Percentiles rank a stretch among this genome's conserved stretches.
Evolutionary conservation across 257 asterid species (phyloP).

Genomic region (Lithospermum erythrorhizon): DNA sequence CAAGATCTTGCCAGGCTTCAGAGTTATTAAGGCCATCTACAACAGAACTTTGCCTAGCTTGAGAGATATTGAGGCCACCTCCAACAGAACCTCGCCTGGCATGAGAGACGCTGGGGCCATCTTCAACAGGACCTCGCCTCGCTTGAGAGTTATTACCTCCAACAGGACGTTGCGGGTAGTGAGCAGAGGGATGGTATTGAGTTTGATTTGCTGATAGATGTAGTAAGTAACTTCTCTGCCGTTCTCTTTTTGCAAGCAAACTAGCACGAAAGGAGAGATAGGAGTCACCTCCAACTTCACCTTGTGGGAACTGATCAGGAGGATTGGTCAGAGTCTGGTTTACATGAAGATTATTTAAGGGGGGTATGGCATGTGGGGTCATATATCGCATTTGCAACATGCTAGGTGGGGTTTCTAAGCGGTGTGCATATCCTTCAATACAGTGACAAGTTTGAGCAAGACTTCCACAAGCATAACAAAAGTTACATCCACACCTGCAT

Average conservation of each 20-base stretch:
- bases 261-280: not conserved
- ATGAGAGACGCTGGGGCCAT: no score
- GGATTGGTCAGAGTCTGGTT: not conserved
- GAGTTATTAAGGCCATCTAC: no score
- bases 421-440: not conserved
- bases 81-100: not conserved
- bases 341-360: not conserved
- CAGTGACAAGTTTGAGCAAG: not conserved
- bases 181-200: not conserved
- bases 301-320: not conserved
- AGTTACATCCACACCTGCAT: constrained; percentile 18
- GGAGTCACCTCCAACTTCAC: not conserved
- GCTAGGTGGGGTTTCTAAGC: not conserved
- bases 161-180: not conserved
- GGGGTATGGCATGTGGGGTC: not conserved
- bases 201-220: not conserved
- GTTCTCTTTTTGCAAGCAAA: no score
- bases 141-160: no score
- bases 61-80: no score
- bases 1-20: not conserved
- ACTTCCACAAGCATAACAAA: not conserved
- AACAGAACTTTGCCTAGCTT: not conserved
- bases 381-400: not conserved
- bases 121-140: not conserved
- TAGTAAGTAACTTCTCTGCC: not conserved